Evolutionary conservation across 2,329 filamentous ascomycete genomes (phyloP).

Genomic region (Parascedosporium putredinis): DNA sequence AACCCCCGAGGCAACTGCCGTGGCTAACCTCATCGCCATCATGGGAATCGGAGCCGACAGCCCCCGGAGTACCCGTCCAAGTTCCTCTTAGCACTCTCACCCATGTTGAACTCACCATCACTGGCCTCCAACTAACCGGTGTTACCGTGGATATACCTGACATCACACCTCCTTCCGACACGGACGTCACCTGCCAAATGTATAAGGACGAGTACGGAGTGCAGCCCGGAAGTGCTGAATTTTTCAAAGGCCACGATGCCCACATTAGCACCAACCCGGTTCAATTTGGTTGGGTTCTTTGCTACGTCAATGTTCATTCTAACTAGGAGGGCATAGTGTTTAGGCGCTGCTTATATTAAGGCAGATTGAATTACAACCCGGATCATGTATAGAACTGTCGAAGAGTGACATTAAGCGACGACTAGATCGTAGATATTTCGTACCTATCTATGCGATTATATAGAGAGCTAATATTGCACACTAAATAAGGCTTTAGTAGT

Average conservation of each 20-base stretch:
- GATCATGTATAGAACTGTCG: too few relatives aligned
- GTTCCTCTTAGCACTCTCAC: conserved; percentile 7
- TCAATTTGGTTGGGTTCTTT: conserved; percentile 13
- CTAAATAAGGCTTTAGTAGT: too few relatives aligned
- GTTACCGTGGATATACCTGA: conserved; percentile 3
- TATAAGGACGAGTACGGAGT: conserved; percentile 12
- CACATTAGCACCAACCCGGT: conserved; percentile 12
- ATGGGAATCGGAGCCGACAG: conserved; percentile 5
- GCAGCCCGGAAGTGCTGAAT: conserved; percentile 9
- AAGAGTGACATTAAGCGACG: too few relatives aligned
- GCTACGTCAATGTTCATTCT: conserved; percentile 5
- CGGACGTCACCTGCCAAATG: conserved; percentile 11
- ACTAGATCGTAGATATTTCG: too few relatives aligned
- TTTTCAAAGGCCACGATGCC: conserved; percentile 6
- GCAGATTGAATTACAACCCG: too few relatives aligned
- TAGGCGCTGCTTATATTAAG: too few relatives aligned
- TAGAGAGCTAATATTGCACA: too few relatives aligned
- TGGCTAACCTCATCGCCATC: conserved; percentile 9
- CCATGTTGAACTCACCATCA: conserved; percentile 5
- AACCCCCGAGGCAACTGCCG: background rate
- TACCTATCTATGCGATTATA: too few relatives aligned
- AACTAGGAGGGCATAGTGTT: too few relatives aligned
- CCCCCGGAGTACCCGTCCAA: conserved; percentile 7
- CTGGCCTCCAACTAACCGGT: conserved; percentile 3
- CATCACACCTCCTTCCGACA: conserved; percentile 3